These are phyloP conservation scores for Aspergillus persii DNA, from an alignment of 2,329 filamentous ascomycete species.

Conservation along the genomic window DNA sequence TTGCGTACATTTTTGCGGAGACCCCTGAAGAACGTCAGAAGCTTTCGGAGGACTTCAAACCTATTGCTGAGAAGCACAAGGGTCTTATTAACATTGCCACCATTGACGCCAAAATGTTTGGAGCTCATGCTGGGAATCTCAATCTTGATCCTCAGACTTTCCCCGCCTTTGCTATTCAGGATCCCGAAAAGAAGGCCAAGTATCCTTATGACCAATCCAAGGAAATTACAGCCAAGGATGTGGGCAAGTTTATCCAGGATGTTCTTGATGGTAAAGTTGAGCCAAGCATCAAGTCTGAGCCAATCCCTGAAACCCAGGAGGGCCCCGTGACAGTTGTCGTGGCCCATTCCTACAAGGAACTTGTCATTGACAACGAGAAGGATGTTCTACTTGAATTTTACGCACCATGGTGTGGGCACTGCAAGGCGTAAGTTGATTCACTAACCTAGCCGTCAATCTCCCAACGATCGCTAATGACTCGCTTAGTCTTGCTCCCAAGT, in stretches of 20 bases:
- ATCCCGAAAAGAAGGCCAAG: constrained; percentile 93
- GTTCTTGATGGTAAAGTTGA: constrained; percentile 85
- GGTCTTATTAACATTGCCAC: constrained; percentile 96
- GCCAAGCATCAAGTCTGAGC: constrained; percentile 97
- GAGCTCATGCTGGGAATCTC: constrained; percentile 91
- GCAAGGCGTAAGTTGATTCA: constrained; percentile 56
- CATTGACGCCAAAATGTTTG: constrained; percentile 91
- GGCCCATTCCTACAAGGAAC: constrained; percentile 86
- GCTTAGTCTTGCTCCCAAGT: constrained; percentile 61
- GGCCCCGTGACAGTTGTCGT: constrained; percentile 85
- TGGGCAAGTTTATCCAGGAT: constrained; percentile 80
- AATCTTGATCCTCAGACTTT: constrained; percentile 95
- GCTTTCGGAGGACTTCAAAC: constrained; percentile 74
- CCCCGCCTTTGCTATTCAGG: constrained; percentile 97
- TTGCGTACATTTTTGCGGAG: constrained; percentile 97
- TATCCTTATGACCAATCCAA: constrained; percentile 87
- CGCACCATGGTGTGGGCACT: constrained; percentile 77
- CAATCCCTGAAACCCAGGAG: constrained; percentile 89
- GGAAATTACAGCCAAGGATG: constrained; percentile 69
- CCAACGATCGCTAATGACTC: not conserved
- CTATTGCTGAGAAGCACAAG: constrained; percentile 86
- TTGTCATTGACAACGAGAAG: constrained; percentile 92
- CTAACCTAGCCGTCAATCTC: not conserved
- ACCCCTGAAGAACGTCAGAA: constrained; percentile 82
- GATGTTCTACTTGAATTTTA: constrained; percentile 98